phyloP scores from a whole-genome alignment of 2,329 filamentous ascomycete genomes.

The Albifimbria verrucaria region DNA sequence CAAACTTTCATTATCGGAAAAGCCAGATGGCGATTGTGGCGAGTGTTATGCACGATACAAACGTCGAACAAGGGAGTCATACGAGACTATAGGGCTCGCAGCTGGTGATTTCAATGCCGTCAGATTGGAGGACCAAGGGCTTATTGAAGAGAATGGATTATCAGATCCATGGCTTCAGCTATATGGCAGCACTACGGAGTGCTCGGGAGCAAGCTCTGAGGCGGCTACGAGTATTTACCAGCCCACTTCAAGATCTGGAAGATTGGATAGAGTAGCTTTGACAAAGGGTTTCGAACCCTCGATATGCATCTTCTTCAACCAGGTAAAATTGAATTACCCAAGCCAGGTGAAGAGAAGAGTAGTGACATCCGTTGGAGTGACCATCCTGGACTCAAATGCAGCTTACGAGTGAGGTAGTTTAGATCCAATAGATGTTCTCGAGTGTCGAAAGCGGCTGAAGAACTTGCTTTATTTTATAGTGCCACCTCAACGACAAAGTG shows the following conservation, averaged over 20 bases:
- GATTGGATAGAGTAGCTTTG: neutral
- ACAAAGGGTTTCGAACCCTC: neutral
- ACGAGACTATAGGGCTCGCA: neutral
- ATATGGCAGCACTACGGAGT: neutral
- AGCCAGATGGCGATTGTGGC: neutral
- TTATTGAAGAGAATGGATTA: neutral
- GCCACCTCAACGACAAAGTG: too few relatives aligned
- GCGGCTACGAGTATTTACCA: too few relatives aligned
- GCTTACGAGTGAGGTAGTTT: too few relatives aligned
- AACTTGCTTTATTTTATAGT: too few relatives aligned
- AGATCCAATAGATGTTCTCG: too few relatives aligned
- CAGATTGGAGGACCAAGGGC: neutral
- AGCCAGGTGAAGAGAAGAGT: neutral
- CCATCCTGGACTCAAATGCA: neutral
- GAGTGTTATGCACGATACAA: neutral
- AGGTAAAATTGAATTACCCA: neutral
- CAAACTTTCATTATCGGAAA: neutral
- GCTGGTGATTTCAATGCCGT: slow-evolving; percentile 1
- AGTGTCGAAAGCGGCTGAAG: too few relatives aligned
- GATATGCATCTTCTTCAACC: neutral
- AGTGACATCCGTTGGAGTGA: neutral
- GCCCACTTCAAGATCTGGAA: neutral
- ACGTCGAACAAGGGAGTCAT: neutral
- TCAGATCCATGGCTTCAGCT: neutral
- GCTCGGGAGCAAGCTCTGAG: neutral